Conservation (phyloP, 192 early-diverging fungal species). For the Coemansia sp. region DNA sequence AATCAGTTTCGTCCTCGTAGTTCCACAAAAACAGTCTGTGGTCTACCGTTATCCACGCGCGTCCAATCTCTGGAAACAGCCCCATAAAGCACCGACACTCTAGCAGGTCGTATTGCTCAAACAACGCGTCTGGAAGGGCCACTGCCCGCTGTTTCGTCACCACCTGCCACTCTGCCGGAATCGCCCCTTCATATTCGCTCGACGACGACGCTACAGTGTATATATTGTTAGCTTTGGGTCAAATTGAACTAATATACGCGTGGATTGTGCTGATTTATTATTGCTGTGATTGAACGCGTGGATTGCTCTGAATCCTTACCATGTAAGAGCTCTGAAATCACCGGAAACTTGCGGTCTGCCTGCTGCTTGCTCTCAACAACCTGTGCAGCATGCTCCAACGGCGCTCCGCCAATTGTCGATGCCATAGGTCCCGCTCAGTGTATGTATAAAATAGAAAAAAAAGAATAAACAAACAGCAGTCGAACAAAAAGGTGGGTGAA, state of each 20-base stretch:
- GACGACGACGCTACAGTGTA: conserved; percentile 54
- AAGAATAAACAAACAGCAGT: neutral
- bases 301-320: conserved; percentile 23
- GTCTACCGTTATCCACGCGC: conserved; percentile 91
- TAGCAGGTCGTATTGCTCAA: conserved; percentile 72
- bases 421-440: conserved; percentile 7
- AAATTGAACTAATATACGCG: neutral
- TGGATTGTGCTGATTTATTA: neutral
- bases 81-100: conserved; percentile 85
- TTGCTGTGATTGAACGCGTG: neutral
- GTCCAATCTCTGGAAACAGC: conserved; percentile 83
- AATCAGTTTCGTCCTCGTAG: conserved; percentile 71
- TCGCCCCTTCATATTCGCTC: conserved; percentile 50
- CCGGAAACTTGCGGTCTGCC: conserved; percentile 43
- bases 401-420: conserved; percentile 11
- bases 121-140: conserved; percentile 71
- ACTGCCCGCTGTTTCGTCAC: conserved; percentile 61
- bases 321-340: conserved; percentile 48
- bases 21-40: conserved; percentile 89
- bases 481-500: conserved; percentile 1
- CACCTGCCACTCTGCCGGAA: conserved; percentile 55
- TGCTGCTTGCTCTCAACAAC: conserved; percentile 37
- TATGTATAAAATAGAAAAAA: conserved; percentile 2
- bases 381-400: conserved; percentile 22
- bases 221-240: neutral